Evolutionary conservation across 1,139 yeast genomes (phyloP), one percentile per base, ranked within the genome.

Genomic region (Groenewaldozyma auringiensis): DNA sequence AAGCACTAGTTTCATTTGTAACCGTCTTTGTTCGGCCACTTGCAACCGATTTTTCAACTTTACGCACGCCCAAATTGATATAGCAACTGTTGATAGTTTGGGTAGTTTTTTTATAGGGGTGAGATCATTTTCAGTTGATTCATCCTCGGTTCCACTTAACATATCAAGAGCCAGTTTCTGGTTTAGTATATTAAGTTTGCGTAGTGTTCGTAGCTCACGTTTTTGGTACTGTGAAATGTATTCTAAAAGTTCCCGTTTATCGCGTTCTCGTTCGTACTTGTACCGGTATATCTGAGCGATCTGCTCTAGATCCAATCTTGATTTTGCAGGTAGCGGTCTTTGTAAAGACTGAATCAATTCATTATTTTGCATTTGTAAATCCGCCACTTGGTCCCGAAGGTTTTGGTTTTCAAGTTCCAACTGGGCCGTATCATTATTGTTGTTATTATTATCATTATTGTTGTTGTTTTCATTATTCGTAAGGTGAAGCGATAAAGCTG

Each of bases 221-320:
- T 25, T 25, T 25, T 25, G 29, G 29, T 8, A 25, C 11, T 25
- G 29, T 11, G 29, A 25, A 25, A 25, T 6, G 29, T 25, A 25
- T 32, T 37, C 36, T 16, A 55, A 44, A 35, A 53, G 55, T 11
- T 43, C 44, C 8, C 48, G 43, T 17, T 44, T 47, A 27, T 37
- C 43, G 13, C 53, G 47, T 13, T 46, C 40, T 44, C 42, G 44
- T 41, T 41, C 29, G 27, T 14, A n/a, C 20, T 41, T 41, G 21
- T 41, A 41, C 29, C 14, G 18, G 13, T 27, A 41, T 3, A 41
- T 33, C 14, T 32, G 40, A 4, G 39, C 43, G 13, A 41, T 40
- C 31, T 41, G 43, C 14, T 31, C 41, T 13, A 16, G 13, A 29
- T 33, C 36, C 6, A 35, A 16, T 11, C n/a, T 20, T 35, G 38